Base-by-base conservation (phyloP, 441 rosid genomes). In the Erodium texanum region DNA sequence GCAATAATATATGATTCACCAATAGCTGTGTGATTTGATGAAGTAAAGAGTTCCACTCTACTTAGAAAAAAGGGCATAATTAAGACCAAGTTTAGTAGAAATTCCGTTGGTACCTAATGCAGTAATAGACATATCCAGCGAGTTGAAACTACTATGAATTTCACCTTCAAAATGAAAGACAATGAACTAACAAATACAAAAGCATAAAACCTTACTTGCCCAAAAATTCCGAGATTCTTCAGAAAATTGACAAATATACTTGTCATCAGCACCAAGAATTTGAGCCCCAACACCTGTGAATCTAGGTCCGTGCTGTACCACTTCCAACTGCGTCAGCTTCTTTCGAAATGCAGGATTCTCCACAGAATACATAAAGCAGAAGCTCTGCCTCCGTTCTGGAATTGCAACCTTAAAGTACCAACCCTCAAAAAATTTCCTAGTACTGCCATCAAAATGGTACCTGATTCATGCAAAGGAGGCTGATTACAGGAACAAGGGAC, bases 391-490 rank as follows among this genome's bases (percentile, higher is more conserved):
- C 71, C 75, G 74, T 81, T 91, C 92, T 29, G 99, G 97, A 24
- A 93, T 89, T 8, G 99, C 81, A 36, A 93, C 89, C 77, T 82
- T 93, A 68, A 93, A 93, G 77, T 93, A 91, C 99, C 97, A 93
- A 62, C 99, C 97, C 79, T 93, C 96, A 14, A 93, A 93, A 76
- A 90, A 93, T 62, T 71, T 81, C 59, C 96, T 66, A 22, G 78
- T 58, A 14, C 82, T 88, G 74, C 99, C 97, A 80, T 93, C 96
- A 68, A 85, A 93, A 82, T 93, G 99, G 78, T 89, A 93, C 79
- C 97, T 90, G 70, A 56, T 16, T 70, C 73, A 54, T 56, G 34
- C 22, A n/a, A 2, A 58, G 62, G 62, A 20, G 27, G 24, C 10
- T 19, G 8, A 58, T 20, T 58, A 20, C 58, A 58, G 24, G 62